These are phyloP conservation scores for Paecilomyces sp. DNA, from an alignment of 2,329 filamentous ascomycete species.

Conservation along the genomic window DNA sequence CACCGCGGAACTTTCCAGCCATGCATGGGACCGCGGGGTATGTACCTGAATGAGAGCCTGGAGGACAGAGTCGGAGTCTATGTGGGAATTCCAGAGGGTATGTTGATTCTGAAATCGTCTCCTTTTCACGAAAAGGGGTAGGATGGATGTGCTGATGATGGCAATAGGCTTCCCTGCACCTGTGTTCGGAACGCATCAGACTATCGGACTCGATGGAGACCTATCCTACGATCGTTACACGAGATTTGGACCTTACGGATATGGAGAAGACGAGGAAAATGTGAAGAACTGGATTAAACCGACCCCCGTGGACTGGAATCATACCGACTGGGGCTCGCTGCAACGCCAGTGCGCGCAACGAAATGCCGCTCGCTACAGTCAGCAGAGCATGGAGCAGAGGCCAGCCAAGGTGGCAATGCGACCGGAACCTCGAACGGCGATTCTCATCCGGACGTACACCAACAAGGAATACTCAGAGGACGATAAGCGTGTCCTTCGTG, in stretches of 20 bases:
- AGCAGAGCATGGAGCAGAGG: background rate
- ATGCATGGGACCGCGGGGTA: slow-evolving; percentile 55
- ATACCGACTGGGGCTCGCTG: slow-evolving; percentile 63
- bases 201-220: slow-evolving; percentile 54
- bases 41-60: slow-evolving; percentile 45
- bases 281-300: slow-evolving; percentile 18
- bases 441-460: slow-evolving; percentile 77
- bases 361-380: slow-evolving; percentile 59
- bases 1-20: slow-evolving; percentile 54
- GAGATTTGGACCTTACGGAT: slow-evolving; percentile 54
- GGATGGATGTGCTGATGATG: background rate
- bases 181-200: slow-evolving; percentile 56
- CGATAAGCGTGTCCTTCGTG: slow-evolving; percentile 72
- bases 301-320: slow-evolving; percentile 44
- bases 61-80: slow-evolving; percentile 61
- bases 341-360: slow-evolving; percentile 58
- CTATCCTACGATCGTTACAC: slow-evolving; percentile 63
- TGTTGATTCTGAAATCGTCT: background rate
- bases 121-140: background rate
- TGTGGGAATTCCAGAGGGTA: slow-evolving; percentile 16
- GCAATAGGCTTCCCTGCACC: slow-evolving; percentile 49
- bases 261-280: slow-evolving; percentile 19
- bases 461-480: slow-evolving; percentile 73
- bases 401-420: background rate
- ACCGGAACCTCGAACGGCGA: slow-evolving; percentile 42